These are phyloP conservation scores for Spizellomyces punctatus DNA, from an alignment of 192 early-diverging fungal genomes.

Conservation along the genomic window DNA sequence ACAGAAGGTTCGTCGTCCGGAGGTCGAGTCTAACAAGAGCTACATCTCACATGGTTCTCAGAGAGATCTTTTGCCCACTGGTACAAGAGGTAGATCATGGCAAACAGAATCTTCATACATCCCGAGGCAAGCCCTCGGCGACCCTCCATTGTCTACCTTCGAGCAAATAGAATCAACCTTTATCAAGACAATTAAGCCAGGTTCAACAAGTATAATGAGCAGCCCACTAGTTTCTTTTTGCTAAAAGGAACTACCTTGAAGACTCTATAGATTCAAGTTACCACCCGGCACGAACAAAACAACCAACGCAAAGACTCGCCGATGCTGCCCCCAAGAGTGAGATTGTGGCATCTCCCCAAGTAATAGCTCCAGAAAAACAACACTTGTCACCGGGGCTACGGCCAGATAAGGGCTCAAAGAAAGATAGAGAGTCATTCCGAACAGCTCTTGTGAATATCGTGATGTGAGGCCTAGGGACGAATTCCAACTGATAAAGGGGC, in stretches of 20 bases:
- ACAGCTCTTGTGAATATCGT: conserved; percentile 62
- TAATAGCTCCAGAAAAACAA: background rate
- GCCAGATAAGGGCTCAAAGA: conserved; percentile 47
- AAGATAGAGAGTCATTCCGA: conserved; percentile 58
- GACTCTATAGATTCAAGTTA: conserved; percentile 1
- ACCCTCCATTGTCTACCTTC: conserved; percentile 43
- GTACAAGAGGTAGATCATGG: conserved; percentile 55
- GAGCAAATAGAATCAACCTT: conserved; percentile 43
- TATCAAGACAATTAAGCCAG: conserved; percentile 30
- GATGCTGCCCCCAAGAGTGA: too few relatives aligned
- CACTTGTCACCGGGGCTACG: background rate
- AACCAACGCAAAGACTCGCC: background rate
- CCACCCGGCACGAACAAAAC: background rate
- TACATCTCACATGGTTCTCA: background rate
- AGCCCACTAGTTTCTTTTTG: too few relatives aligned
- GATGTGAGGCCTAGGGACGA: conserved; percentile 39
- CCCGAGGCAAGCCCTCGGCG: conserved; percentile 24
- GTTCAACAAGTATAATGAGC: background rate
- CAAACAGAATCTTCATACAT: conserved; percentile 48
- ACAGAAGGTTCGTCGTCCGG: too few relatives aligned
- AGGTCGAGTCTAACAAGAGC: background rate
- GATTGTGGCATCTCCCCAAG: too few relatives aligned
- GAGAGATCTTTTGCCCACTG: conserved; percentile 49
- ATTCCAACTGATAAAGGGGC: background rate
- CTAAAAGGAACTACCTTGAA: background rate